Evolutionary conservation across 2,329 filamentous ascomycete species (phyloP), one percentile per base, ranked within the genome.

Genomic region (Arthrobotrys sinensis): DNA sequence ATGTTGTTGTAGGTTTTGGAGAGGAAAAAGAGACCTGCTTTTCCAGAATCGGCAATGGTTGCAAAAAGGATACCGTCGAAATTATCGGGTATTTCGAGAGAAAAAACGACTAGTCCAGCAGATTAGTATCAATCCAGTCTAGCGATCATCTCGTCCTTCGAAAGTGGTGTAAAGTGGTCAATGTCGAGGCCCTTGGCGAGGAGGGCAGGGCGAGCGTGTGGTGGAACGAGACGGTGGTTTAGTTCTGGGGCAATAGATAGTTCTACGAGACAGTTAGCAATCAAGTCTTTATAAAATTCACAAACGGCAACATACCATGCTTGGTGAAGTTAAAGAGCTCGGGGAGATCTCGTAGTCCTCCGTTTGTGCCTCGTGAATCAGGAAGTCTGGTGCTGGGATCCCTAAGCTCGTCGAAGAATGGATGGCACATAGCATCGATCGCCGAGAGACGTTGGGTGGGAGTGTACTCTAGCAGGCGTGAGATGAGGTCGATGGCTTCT

Each of bases 111-210:
- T 79, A 82, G 83, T 82, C 84, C 85, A 38, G 32, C 24, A 43
- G 34, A 36, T 28, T 24, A 57, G n/a, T 48, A 60, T 94, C 92
- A 99, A 86, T 99, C 96, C 85, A 99, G 88, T 85, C 94, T 93
- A 76, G 96, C 96, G 87, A 97, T 93, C 96, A 99, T 98, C 85
- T 97, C 93, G 83, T 96, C 92, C 88, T 94, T 97, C 83, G 92
- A 87, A 87, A 99, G 88, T 53, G 95, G 95, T 82, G 91, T 93
- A 85, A 99, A 93, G 85, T 94, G 94, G 85, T 97, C 93, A 83
- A 97, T 93, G 84, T 98, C 94, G 81, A 99, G 89, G 68, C 93
- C 94, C 82, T 90, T 91, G 57, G 91, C 88, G 80, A 89, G 89
- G 77, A 99, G 88, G 76, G 90, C 88, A 21, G 93, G 87, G 82